Conservation (phyloP, 148 eudicot genomes). For the Pouteria glomerata region DNA sequence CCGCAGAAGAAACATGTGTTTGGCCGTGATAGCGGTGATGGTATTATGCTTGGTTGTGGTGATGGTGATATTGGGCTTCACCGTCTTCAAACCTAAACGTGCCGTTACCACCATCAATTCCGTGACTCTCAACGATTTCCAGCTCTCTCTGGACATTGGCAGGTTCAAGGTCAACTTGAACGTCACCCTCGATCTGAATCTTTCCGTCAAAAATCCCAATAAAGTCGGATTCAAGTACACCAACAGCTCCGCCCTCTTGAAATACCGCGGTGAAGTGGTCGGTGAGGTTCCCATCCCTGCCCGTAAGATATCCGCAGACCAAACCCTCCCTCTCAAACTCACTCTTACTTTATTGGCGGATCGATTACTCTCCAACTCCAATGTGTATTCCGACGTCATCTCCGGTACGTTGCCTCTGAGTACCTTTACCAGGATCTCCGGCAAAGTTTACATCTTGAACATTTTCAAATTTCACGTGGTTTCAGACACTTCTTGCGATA, state of each 20-base stretch:
- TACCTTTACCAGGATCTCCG: conserved; percentile 29
- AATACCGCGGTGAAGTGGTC: conserved; percentile 34
- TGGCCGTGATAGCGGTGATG: not conserved
- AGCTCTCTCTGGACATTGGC: conserved; percentile 13
- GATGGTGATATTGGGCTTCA: conserved; percentile 13
- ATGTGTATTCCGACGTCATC: conserved; percentile 20
- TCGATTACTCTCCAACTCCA: conserved; percentile 32
- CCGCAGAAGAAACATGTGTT: conserved; percentile 1
- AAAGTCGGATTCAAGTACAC: conserved; percentile 43
- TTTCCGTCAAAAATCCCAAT: conserved; percentile 46
- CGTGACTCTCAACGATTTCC: conserved; percentile 4
- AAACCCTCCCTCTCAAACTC: conserved; percentile 25
- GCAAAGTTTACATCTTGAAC: conserved; percentile 29
- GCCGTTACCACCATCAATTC: conserved; percentile 16
- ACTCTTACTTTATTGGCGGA: conserved; percentile 48
- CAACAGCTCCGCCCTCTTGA: conserved; percentile 35
- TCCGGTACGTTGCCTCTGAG: conserved; percentile 33
- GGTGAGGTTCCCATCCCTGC: conserved; percentile 56
- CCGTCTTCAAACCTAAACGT: conserved; percentile 20
- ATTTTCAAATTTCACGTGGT: conserved; percentile 35
- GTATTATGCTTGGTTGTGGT: not conserved
- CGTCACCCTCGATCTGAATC: conserved; percentile 24
- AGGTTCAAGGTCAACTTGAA: conserved; percentile 22
- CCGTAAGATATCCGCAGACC: conserved; percentile 28
- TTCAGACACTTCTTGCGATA: conserved; percentile 31